These are phyloP conservation scores for Aspergillus incahuasiensis DNA, from an alignment of 495 filamentous ascomycete genomes.

Conservation along the genomic window DNA sequence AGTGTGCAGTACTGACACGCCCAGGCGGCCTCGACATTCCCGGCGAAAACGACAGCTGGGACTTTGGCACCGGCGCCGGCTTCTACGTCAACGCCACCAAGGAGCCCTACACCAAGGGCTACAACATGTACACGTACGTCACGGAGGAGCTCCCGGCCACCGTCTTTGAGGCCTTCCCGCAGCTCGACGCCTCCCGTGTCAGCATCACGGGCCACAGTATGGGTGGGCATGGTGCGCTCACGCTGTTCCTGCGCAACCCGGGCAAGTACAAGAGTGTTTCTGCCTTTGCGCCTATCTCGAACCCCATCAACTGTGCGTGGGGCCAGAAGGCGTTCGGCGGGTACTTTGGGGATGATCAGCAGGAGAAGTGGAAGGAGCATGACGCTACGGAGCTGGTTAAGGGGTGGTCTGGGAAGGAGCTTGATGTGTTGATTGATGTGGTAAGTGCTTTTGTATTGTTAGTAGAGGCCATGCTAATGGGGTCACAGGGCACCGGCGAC, in stretches of 20 bases:
- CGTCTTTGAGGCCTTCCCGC: constrained; percentile 61
- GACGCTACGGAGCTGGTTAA: constrained; percentile 90
- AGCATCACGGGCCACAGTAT: constrained; percentile 91
- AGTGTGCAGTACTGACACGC: not conserved
- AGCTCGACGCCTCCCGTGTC: constrained; percentile 62
- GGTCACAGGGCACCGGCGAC: constrained; percentile 76
- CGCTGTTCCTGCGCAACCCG: constrained; percentile 85
- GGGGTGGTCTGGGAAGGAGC: constrained; percentile 61
- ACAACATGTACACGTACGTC: constrained; percentile 93
- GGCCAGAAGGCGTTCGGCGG: constrained; percentile 91
- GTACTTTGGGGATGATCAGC: constrained; percentile 72
- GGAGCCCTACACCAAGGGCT: constrained; percentile 65
- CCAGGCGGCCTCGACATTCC: constrained; percentile 65
- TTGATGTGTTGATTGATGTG: constrained; percentile 80
- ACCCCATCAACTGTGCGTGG: constrained; percentile 84
- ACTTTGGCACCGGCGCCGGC: constrained; percentile 86
- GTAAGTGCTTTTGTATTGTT: constrained; percentile 27
- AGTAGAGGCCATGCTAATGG: not conserved
- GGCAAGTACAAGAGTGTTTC: constrained; percentile 81
- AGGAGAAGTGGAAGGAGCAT: constrained; percentile 75
- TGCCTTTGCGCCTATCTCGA: constrained; percentile 89
- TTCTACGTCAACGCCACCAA: constrained; percentile 93
- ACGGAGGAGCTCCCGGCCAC: constrained; percentile 72
- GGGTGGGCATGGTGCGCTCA: constrained; percentile 94
- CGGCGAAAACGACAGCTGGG: constrained; percentile 78